A percentile compares a stretch with the other conserved stretches of the same genome.
Evolutionary conservation across 1,139 yeast species (phyloP).

Genomic region (Scheffersomyces stambukii): DNA sequence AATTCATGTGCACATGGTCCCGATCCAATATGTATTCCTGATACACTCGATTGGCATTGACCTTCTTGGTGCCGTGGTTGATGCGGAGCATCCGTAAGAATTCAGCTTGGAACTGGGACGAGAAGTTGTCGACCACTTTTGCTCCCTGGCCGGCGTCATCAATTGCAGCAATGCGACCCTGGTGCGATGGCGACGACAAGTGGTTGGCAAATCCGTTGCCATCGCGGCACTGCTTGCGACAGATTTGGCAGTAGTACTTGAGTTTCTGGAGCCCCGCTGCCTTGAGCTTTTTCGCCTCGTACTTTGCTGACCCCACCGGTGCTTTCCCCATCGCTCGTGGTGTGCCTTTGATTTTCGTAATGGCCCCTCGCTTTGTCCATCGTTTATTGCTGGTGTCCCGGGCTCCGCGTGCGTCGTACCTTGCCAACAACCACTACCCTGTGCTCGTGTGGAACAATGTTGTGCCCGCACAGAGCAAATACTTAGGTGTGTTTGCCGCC

Average conservation of each 20-base stretch:
- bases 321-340: too few species aligned
- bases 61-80: slow-evolving; percentile 76
- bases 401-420: slow-evolving; percentile 31
- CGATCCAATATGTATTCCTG: slow-evolving; percentile 79
- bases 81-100: slow-evolving; percentile 61
- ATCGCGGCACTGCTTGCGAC: slow-evolving; percentile 91
- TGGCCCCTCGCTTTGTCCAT: too few species aligned
- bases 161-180: slow-evolving; percentile 44
- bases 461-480: slow-evolving; percentile 27
- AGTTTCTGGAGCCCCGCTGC: slow-evolving; percentile 83
- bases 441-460: slow-evolving; percentile 23
- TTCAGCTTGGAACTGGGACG: slow-evolving; percentile 55
- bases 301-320: slow-evolving; percentile 80
- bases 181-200: slow-evolving; percentile 71
- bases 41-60: slow-evolving; percentile 82
- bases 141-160: slow-evolving; percentile 36
- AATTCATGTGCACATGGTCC: slow-evolving; percentile 85
- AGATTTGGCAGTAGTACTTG: slow-evolving; percentile 85
- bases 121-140: slow-evolving; percentile 53
- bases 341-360: too few species aligned
- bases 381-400: slow-evolving; percentile 3
- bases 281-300: slow-evolving; percentile 72
- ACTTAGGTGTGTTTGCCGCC: slow-evolving; percentile 22
- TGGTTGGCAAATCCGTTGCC: slow-evolving; percentile 94
- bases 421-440: slow-evolving; percentile 21